Conservation (phyloP, 345 rosid genomes). For the Gynandropsis gynandra region DNA sequence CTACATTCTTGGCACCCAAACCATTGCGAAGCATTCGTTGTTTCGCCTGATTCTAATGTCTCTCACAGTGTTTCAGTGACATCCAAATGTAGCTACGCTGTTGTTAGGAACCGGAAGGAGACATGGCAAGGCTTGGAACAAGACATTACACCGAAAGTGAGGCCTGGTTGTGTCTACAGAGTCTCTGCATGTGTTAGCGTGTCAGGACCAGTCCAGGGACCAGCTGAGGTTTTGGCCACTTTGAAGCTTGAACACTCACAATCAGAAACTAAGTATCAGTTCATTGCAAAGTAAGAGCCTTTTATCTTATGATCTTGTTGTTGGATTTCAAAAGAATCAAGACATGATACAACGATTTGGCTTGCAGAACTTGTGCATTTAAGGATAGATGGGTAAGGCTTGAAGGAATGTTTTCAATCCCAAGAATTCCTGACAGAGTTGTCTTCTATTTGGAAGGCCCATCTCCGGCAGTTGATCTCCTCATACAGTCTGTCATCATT, state of each 20-base stretch:
- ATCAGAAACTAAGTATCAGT: conserved; percentile 44
- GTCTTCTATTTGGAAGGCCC: conserved; percentile 92
- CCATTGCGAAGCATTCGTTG: conserved; percentile 62
- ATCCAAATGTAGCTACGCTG: conserved; percentile 38
- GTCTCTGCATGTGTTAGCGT: conserved; percentile 70
- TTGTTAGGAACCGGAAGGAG: conserved; percentile 58
- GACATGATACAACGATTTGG: conserved; percentile 25
- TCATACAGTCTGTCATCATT: conserved; percentile 59
- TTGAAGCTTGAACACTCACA: conserved; percentile 50
- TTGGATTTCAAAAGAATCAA: conserved; percentile 38
- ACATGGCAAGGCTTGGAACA: conserved; percentile 96
- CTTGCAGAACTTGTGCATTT: conserved; percentile 55
- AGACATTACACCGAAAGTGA: conserved; percentile 63
- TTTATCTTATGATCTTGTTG: conserved; percentile 8
- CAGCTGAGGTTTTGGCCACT: conserved; percentile 65
- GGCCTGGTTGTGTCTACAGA: conserved; percentile 41
- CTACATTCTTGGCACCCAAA: conserved; percentile 70
- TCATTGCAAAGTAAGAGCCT: conserved; percentile 59
- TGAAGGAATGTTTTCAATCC: conserved; percentile 72
- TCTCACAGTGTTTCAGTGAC: conserved; percentile 38
- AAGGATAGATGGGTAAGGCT: conserved; percentile 66
- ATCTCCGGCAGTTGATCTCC: conserved; percentile 62
- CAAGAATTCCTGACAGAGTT: conserved; percentile 47
- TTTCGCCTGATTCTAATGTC: conserved; percentile 33
- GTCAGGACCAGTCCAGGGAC: conserved; percentile 52